Evolutionary conservation across 2,329 filamentous ascomycete genomes (phyloP), one percentile per base, ranked within the genome.

Genomic region (Fusarium dimerum): DNA sequence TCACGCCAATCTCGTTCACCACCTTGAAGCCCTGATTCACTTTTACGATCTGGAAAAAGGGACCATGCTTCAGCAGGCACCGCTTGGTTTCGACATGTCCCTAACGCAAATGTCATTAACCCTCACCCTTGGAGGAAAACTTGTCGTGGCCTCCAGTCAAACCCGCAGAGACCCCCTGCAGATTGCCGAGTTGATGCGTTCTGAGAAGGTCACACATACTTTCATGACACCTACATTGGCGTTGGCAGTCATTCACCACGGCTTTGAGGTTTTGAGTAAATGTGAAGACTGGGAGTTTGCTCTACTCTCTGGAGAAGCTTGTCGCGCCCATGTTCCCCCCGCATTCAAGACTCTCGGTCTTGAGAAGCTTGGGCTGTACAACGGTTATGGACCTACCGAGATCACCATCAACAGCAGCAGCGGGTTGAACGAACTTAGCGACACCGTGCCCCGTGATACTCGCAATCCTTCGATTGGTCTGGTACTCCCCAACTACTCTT

Each of bases 371-470:
- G 5, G 46, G 6, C 18, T 52, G 6, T 49, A 38, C 20, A 47
- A 70, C 41, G 57, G 49, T 3, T 72, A 72, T 36, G 69, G 70
- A 2, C 68, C 70, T 2, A 66, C 68, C 1, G 69, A 72, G 44
- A 43, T 56, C 1, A 56, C 54, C 18, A 49, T 47, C 17, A 40
- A 10, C 38, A n/a, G 38, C 38, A 40, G 38, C 38, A 15, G 38
- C 6, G 38, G 38, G 3, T 40, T 13, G 7, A 17, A 40, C 12
- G 38, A 40, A n/a, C 13, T 15, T 15, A 29, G 29, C n/a, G 16
- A 36, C 6, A 16, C 13, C 4, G 16, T 29, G 15, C 43, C 32
- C 12, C 36, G 30, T 4, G 39, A 45, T 12, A 13, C 30, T 11
- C 32, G 16, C 5, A 30, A 40, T 20, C 16, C 17, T 18, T 20